phyloP scores from a whole-genome alignment of 352 stramenopile genomes.

The Phytophthora hybrid region DNA sequence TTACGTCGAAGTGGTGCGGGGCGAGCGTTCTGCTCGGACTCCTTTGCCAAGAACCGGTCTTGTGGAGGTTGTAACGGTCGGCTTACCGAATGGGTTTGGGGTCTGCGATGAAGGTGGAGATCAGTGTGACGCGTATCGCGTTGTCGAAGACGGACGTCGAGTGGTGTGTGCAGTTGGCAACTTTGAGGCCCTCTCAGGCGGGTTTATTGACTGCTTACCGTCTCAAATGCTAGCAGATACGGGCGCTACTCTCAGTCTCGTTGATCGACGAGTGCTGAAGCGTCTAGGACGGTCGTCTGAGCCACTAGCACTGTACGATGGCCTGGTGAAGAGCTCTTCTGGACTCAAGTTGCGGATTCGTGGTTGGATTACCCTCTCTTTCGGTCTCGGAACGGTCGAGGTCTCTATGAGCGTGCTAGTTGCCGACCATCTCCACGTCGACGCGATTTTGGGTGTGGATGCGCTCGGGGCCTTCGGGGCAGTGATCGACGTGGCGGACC shows the following conservation, averaged over 20 bases:
- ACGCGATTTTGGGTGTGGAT: conserved; percentile 5
- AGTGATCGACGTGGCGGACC: conserved; percentile 3
- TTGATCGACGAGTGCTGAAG: background rate
- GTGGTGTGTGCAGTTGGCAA: conserved; percentile 1
- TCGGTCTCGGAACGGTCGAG: background rate
- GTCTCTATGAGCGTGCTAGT: background rate
- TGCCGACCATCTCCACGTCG: background rate
- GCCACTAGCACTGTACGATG: background rate
- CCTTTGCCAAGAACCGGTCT: background rate
- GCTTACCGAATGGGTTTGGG: background rate
- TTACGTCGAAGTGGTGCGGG: background rate
- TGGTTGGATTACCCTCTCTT: background rate
- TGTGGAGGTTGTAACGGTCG: background rate
- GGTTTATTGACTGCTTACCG: conserved; percentile 8
- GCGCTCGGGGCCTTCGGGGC: background rate
- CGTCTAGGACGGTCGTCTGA: background rate
- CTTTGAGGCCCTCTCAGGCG: conserved; percentile 2
- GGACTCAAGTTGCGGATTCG: background rate
- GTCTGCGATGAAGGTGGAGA: background rate
- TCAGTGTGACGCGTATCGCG: background rate
- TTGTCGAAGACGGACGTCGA: background rate
- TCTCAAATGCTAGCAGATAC: conserved; percentile 9
- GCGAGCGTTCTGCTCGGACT: background rate
- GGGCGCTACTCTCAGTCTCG: conserved; percentile 5
- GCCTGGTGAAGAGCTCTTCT: background rate